Base-by-base conservation (phyloP, 1,139 yeast genomes). In the Candida sojae region DNA sequence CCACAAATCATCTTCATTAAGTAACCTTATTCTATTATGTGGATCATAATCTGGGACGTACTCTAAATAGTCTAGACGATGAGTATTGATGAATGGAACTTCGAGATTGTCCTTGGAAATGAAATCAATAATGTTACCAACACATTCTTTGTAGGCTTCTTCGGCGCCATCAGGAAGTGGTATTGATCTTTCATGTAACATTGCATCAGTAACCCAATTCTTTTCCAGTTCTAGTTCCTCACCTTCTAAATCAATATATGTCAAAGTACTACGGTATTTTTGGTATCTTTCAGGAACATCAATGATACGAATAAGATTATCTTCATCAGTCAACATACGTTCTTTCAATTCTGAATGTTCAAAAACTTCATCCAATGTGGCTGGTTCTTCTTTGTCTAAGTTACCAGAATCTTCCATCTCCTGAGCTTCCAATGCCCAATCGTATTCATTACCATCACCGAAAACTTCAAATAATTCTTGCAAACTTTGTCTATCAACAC, bases 401-500 rank as follows among this genome's bases (percentile, higher is more conserved):
- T 73, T 78, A 44, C 82, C 82, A 42, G 78, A 82, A 49, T 79
- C 85, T 55, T 78, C 84, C 51, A 84, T 86, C 56, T 85, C 88
- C 68, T 90, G 96, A 32, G 91, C 92, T 60, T 90, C 97, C 51
- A 95, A 75, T 2, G 99, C 99, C 98, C 98, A 93, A 53, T 90
- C 97, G 67, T 93, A 93, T 64, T 92, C 98, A 52, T 86, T 93
- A 42, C 99, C 99, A 65, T 91, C 95, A 53, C 99, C 99, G 63
- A 93, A 93, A 8, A 93, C 92, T 66, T 93, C 99, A 61, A 84
- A 91, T 60, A 93, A 80, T 64, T 93, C 98, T 58, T 90, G 96
- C 55, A 92, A 81, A 64, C 91, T 89, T 62, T 93, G 99, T 53
- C 96, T 86, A 59, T 95, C 97, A 41, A 93, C 86, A 45, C 85